phyloP scores from a whole-genome alignment of 306 rosid genomes.

The Trichosanthes truncata region DNA sequence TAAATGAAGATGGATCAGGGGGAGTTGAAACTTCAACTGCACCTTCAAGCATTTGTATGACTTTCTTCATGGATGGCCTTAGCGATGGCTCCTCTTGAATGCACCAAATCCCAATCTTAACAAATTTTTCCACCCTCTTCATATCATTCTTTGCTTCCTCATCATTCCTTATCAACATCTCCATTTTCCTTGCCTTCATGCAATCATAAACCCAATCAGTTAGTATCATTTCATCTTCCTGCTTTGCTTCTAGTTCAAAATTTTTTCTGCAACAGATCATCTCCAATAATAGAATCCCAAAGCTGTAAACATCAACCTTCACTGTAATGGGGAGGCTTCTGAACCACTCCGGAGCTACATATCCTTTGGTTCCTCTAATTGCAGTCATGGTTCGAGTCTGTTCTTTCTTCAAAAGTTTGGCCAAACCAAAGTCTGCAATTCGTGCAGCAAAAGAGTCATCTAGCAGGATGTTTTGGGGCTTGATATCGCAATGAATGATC shows the following conservation, averaged over 20 bases:
- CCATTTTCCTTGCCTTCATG: not conserved
- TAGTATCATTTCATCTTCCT: not conserved
- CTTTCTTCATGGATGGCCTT: not conserved
- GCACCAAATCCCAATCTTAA: not conserved
- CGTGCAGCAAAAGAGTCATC: not conserved
- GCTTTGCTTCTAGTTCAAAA: not conserved
- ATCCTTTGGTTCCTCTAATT: conserved; percentile 3
- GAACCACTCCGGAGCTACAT: not conserved
- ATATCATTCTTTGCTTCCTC: not conserved
- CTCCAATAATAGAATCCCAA: not conserved
- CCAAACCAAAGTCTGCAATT: conserved; percentile 4
- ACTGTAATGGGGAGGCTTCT: conserved; percentile 1
- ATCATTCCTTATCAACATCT: not conserved
- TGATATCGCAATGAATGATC: not conserved
- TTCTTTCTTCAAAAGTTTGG: not conserved
- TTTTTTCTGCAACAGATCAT: not conserved
- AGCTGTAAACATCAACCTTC: conserved; percentile 1
- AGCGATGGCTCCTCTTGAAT: conserved; percentile 2
- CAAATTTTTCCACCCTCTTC: not conserved
- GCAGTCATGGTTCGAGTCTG: conserved; percentile 1
- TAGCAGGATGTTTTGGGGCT: not conserved
- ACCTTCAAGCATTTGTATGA: not conserved
- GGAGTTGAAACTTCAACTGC: not conserved
- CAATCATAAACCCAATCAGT: not conserved
- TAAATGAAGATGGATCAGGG: not conserved